phyloP scores from a whole-genome alignment of 352 stramenopile genomes.

The Globisporangium nodosum region DNA sequence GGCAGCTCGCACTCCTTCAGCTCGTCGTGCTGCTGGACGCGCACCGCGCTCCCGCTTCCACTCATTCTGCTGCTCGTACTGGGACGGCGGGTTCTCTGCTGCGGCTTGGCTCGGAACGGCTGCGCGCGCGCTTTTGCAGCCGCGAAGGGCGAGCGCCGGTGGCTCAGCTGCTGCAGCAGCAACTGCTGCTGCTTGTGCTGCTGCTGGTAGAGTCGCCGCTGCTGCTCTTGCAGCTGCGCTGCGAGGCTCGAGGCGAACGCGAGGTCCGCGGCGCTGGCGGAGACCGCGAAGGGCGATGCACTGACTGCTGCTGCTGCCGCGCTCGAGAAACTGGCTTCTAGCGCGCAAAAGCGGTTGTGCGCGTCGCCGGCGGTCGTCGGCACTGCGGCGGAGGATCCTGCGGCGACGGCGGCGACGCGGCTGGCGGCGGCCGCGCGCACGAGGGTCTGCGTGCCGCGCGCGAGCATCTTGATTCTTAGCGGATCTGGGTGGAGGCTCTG shows the following conservation, averaged over 20 bases:
- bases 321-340: slow-evolving; percentile 5
- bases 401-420: not conserved
- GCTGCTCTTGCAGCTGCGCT: slow-evolving; percentile 11
- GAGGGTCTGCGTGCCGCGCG: not conserved
- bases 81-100: not conserved
- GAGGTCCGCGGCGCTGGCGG: slow-evolving; percentile 10
- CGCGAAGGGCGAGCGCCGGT: slow-evolving; percentile 11
- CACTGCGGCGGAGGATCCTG: not conserved
- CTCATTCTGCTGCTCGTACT: not conserved
- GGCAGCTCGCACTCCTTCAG: slow-evolving; percentile 29
- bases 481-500: too few species aligned
- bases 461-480: not conserved
- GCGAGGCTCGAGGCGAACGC: slow-evolving; percentile 13
- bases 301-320: not conserved
- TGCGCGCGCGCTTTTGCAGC: slow-evolving; percentile 2
- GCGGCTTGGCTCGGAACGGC: not conserved
- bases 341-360: slow-evolving; percentile 11
- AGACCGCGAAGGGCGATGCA: slow-evolving; percentile 3
- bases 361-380: not conserved
- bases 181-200: slow-evolving; percentile 4
- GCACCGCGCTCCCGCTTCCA: not conserved
- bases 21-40: slow-evolving; percentile 4
- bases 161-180: slow-evolving; percentile 6
- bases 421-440: not conserved
- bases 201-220: not conserved